phyloP scores from a whole-genome alignment of 179 eudicot species.

The Beta macrorhiza region DNA sequence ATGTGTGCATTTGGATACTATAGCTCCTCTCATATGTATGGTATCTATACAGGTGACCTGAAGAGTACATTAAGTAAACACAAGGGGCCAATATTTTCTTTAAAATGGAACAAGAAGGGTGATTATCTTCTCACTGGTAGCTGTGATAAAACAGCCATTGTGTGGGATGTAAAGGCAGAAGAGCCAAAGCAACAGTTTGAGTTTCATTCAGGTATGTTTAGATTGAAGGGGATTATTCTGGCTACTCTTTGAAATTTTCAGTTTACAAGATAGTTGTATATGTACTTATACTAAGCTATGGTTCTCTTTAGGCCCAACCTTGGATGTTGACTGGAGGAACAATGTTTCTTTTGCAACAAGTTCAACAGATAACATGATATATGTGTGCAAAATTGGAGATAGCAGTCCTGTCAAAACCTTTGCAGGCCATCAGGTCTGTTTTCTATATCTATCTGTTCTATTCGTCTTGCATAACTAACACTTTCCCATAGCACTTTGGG shows the following conservation, averaged over 20 bases:
- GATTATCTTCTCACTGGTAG: conserved; percentile 93
- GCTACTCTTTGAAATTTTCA: conserved; percentile 4
- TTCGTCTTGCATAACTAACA: not conserved
- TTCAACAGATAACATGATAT: conserved; percentile 88
- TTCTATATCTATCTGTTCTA: not conserved
- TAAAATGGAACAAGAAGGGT: conserved; percentile 93
- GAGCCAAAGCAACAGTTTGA: conserved; percentile 81
- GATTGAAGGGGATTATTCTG: not conserved
- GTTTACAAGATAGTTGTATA: not conserved
- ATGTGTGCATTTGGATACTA: conserved; percentile 1
- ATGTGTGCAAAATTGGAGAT: conserved; percentile 90
- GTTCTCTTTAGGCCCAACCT: conserved; percentile 67
- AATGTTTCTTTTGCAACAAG: conserved; percentile 89
- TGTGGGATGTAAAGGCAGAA: conserved; percentile 81
- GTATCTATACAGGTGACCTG: conserved; percentile 59
- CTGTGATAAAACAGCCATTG: conserved; percentile 86
- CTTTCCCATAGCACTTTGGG: not conserved
- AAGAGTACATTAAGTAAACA: conserved; percentile 65
- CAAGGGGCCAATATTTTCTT: conserved; percentile 85
- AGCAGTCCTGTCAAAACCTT: conserved; percentile 63
- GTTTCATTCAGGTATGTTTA: conserved; percentile 61
- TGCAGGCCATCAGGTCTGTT: conserved; percentile 81
- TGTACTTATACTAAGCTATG: conserved; percentile 8
- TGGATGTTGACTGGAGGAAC: conserved; percentile 96
- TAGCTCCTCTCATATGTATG: not conserved